Evolutionary conservation across 2,329 filamentous ascomycete species (phyloP), one percentile per base, ranked within the genome.

Genomic region (Diaporthe citriasiana): DNA sequence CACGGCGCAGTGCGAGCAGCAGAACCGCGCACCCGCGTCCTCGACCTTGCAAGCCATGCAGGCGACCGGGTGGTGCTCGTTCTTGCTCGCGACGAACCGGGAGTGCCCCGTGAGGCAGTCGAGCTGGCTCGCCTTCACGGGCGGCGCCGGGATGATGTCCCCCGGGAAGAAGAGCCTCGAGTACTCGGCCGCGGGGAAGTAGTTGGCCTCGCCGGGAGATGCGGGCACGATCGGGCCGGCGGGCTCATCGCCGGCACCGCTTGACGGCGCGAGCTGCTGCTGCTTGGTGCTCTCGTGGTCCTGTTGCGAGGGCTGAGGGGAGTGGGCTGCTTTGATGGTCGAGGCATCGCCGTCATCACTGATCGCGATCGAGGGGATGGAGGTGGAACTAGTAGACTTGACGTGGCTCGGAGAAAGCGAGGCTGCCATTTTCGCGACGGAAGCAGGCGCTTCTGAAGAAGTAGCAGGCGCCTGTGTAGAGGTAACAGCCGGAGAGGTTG

Each of bases 41-140:
- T 83, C 81, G 73, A 82, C 83, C 70, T 84, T 83, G 79, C 89
- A 91, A 4, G 86, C 84, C 79, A 89, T 87, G 79, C 89, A 91
- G 15, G 87, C 83, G 27, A 90, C 82, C 2, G 88, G 84, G 78
- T 89, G 87, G 77, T 85, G 79, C 60, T 78, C 80, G 79, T 91
- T 90, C 74, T 82, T 81, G 70, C 85, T 84, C 50, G 84, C 81
- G 71, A 86, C 83, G 86, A 90, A 88, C 60, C 80, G 83, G 60
- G 79, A 79, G 78, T 91, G 89, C 4, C 79, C 79, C 53, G 85
- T 84, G 73, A 87, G 84, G 80, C 89, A 91, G 73, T 81, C 77
- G 76, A 84, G 84, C 60, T 87, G 83, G 68, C 81, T 83, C 50
- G 75, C 74, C 53, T 74, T 73, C n/a, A 90, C 79, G 1, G 86